Conservation (phyloP, 306 rosid genomes). For the Geum urbanum region DNA sequence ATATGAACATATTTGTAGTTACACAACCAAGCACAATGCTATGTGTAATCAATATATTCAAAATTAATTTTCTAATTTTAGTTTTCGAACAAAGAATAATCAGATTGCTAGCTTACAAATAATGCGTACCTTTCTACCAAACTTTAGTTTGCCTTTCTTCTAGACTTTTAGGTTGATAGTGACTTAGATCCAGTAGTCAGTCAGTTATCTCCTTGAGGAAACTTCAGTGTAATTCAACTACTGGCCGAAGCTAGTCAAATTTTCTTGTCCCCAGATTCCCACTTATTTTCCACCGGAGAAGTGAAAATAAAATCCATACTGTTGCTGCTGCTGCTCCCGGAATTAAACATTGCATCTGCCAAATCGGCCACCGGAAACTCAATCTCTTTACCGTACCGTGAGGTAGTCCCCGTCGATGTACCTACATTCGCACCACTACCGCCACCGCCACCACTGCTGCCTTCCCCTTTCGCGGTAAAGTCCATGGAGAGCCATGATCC, state of each 20-base stretch:
- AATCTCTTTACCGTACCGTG: slow-evolving; percentile 30
- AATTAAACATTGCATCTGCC: slow-evolving; percentile 67
- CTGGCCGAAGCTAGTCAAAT: neutral
- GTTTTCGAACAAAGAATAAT: neutral
- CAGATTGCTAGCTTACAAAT: neutral
- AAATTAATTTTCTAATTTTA: neutral
- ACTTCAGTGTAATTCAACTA: neutral
- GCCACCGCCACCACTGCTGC: neutral
- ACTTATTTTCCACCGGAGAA: slow-evolving; percentile 21
- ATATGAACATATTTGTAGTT: too few relatives aligned
- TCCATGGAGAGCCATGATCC: slow-evolving; percentile 33
- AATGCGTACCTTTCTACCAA: too few relatives aligned
- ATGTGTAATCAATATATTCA: neutral
- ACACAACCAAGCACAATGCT: neutral
- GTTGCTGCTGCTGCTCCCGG: slow-evolving; percentile 45
- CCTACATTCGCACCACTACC: slow-evolving; percentile 12
- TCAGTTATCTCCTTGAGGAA: neutral
- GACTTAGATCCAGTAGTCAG: neutral
- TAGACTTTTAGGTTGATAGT: neutral
- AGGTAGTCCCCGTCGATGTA: slow-evolving; percentile 18
- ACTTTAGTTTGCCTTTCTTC: neutral
- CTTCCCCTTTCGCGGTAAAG: slow-evolving; percentile 9
- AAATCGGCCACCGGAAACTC: slow-evolving; percentile 46
- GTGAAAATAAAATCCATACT: slow-evolving; percentile 62
- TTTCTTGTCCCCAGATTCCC: slow-evolving; percentile 38